Evolutionary conservation across 1,284 basidiomycete genomes (phyloP), one percentile per base, ranked within the genome.

Genomic region (Agaricales sp.): DNA sequence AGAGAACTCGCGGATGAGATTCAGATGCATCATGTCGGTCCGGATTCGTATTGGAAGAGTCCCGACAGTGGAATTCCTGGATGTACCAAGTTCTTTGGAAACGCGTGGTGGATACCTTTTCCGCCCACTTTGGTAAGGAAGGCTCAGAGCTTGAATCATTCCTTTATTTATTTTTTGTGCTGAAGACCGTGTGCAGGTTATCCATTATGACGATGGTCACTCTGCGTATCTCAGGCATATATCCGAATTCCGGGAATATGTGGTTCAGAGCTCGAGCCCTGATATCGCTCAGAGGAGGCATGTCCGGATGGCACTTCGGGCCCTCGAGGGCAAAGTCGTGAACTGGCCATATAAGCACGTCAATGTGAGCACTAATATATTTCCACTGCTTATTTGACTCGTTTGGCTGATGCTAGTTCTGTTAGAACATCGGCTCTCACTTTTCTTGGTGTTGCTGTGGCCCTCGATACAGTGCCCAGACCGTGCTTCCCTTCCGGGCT

Each of bases 61-160:
- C 56, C 57, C n/a, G 56, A 60, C 13, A 50, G 49, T 13, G 51
- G 55, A 1, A 59, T 64, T 16, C 59, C 66, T 2, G 59, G 64
- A 1, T 71, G 74, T 49, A 70, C 67, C 0, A 73, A 70, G 45
- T 77, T 68, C 59, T 88, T 87, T 59, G 86, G 87, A 26, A 85
- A 82, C 57, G 78, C 78, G 30, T 89, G 81, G 78, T 83, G 80
- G 74, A 75, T 82, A 50, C 86, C 80, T n/a, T 92, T 87, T 60
- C 87, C 82, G 11, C 86, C 80, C 2, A 79, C 80, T 0, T 63
- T 87, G 48, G 82, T 81, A 58, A 50, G 71, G 67, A n/a, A n/a
- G n/a, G n/a, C n/a, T n/a, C n/a, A n/a, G 13, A 4, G 38, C 25
- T 6, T 20, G n/a, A n/a, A n/a, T n/a, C n/a, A n/a, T n/a, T n/a